A percentile compares a stretch with the other conserved stretches of the same genome.
Conservation (phyloP, 129 eudicot genomes). For the Smallanthus sonchifolius region DNA sequence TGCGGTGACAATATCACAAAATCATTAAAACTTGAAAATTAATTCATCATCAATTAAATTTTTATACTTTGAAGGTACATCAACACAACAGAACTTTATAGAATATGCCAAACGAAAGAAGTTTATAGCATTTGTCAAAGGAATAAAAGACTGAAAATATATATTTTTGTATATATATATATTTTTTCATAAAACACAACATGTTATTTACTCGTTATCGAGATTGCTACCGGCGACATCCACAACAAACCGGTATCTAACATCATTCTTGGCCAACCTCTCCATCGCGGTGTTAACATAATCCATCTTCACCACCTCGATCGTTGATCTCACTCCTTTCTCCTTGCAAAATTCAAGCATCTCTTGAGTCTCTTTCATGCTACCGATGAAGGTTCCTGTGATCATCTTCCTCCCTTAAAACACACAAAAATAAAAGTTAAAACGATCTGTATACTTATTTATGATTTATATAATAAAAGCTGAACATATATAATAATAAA, state of each 20-base stretch:
- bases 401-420: slow-evolving; percentile 70
- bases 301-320: slow-evolving; percentile 86
- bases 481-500: neutral
- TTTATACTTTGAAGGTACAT: slow-evolving; percentile 15
- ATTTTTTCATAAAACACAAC: neutral
- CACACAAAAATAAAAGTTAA: neutral
- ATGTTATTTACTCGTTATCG: slow-evolving; percentile 18
- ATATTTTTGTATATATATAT: neutral
- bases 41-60: neutral
- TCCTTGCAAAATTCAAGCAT: slow-evolving; percentile 83
- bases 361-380: slow-evolving; percentile 92
- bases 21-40: neutral
- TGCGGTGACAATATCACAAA: neutral
- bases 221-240: slow-evolving; percentile 93
- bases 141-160: slow-evolving; percentile 1
- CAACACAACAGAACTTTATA: neutral
- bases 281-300: slow-evolving; percentile 75
- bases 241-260: slow-evolving; percentile 86
- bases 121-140: slow-evolving; percentile 11
- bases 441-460: neutral
- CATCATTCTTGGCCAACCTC: slow-evolving; percentile 87
- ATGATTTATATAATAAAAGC: neutral
- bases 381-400: slow-evolving; percentile 90
- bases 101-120: slow-evolving; percentile 11
- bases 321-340: slow-evolving; percentile 60